Conservation (phyloP, 1,284 basidiomycete genomes). For the Ceratobasidium theobromae region DNA sequence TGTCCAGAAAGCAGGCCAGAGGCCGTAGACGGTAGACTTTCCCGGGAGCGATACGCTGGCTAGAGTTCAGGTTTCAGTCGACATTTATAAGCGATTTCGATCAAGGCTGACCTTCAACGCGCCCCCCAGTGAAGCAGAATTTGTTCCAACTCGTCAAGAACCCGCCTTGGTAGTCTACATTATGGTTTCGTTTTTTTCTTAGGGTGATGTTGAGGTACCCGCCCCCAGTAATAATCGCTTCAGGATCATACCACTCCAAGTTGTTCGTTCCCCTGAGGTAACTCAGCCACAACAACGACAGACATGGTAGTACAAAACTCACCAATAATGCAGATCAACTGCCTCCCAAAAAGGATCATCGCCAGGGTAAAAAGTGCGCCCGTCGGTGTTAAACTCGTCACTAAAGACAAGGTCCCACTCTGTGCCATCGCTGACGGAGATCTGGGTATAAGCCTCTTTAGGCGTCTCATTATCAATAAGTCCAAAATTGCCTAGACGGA, state of each 20-base stretch:
- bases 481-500: slow-evolving; percentile 57
- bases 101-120: slow-evolving; percentile 53
- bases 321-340: slow-evolving; percentile 75
- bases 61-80: neutral
- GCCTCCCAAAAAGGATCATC: slow-evolving; percentile 76
- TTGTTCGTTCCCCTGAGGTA: slow-evolving; percentile 52
- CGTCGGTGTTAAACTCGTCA: no score
- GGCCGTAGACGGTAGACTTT: slow-evolving; percentile 50
- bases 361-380: slow-evolving; percentile 72
- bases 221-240: slow-evolving; percentile 72
- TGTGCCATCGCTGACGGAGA: slow-evolving; percentile 43
- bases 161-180: slow-evolving; percentile 67
- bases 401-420: slow-evolving; percentile 50
- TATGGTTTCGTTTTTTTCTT: slow-evolving; percentile 64
- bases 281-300: neutral
- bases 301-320: no score
- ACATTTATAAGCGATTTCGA: no score
- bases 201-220: slow-evolving; percentile 83
- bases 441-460: slow-evolving; percentile 46
- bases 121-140: slow-evolving; percentile 90
- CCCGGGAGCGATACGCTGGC: slow-evolving; percentile 77
- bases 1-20: slow-evolving; percentile 74
- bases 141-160: slow-evolving; percentile 79
- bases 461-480: slow-evolving; percentile 76
- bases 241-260: slow-evolving; percentile 77